Conservation (phyloP, 352 stramenopile genomes). For the Globisporangium takayamanum region DNA sequence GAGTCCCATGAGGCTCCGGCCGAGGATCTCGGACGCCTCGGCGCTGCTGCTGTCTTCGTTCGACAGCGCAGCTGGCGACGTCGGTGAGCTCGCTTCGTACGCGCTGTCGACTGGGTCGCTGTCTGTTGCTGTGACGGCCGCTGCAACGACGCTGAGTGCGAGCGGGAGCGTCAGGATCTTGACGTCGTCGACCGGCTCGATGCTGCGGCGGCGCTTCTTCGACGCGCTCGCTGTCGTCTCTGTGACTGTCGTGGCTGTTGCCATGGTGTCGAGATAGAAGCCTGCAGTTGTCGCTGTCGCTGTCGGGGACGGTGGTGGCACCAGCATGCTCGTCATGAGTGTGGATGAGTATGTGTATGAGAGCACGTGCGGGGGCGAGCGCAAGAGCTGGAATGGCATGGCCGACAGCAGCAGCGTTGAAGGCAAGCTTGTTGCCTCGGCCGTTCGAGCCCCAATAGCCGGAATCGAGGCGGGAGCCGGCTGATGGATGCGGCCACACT, state of each 20-base stretch:
- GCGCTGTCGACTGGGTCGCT: not conserved
- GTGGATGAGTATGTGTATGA: not conserved
- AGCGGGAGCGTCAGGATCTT: constrained; percentile 53
- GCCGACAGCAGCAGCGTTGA: not conserved
- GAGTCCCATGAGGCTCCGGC: constrained; percentile 67
- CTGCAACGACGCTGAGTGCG: constrained; percentile 11
- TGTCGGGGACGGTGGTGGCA: constrained; percentile 20
- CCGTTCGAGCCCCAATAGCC: constrained; percentile 1
- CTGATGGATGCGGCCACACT: constrained; percentile 15
- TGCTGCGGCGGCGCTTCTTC: constrained; percentile 65
- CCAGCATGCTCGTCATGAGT: constrained; percentile 35
- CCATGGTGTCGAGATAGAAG: constrained; percentile 21
- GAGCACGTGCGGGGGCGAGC: constrained; percentile 1
- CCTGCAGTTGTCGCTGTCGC: not conserved
- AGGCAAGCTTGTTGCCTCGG: not conserved
- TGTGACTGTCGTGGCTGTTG: not conserved
- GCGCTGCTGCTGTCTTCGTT: constrained; percentile 17
- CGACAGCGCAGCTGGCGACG: constrained; percentile 8
- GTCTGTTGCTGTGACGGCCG: constrained; percentile 16
- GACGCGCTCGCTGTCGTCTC: constrained; percentile 9
- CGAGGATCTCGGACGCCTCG: constrained; percentile 30
- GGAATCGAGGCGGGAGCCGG: constrained; percentile 3
- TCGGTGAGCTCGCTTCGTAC: constrained; percentile 12
- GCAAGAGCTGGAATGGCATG: constrained; percentile 12
- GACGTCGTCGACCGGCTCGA: constrained; percentile 46